Conservation (phyloP, 2,329 filamentous ascomycete genomes). For the Nakataea oryzae region DNA sequence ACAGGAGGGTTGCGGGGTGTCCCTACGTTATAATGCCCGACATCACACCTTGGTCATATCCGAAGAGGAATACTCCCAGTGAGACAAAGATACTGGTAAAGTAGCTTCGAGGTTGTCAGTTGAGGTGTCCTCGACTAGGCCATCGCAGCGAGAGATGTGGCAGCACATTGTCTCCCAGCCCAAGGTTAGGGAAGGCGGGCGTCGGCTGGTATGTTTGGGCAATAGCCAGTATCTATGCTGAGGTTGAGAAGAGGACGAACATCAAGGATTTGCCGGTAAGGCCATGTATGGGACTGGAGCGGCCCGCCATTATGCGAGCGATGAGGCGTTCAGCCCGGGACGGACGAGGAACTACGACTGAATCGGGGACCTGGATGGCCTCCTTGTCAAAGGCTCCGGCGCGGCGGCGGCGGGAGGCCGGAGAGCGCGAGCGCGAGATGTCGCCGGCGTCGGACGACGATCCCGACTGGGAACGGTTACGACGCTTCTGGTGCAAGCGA, state of each 20-base stretch:
- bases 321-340: conserved; percentile 60
- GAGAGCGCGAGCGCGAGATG: conserved; percentile 11
- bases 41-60: conserved; percentile 87
- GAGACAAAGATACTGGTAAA: conserved; percentile 91
- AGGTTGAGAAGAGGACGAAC: conserved; percentile 34
- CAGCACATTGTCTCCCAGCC: not conserved
- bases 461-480: conserved; percentile 55
- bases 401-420: conserved; percentile 16
- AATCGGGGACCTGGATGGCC: conserved; percentile 71
- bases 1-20: not conserved
- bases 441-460: conserved; percentile 16
- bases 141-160: not conserved
- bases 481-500: conserved; percentile 42
- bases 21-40: conserved; percentile 59
- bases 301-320: conserved; percentile 77
- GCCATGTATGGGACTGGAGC: conserved; percentile 70
- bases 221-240: not conserved
- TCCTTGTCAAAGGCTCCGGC: conserved; percentile 51
- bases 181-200: not conserved
- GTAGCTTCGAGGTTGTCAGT: conserved; percentile 47
- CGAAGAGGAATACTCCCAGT: conserved; percentile 78
- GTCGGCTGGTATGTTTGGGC: not conserved
- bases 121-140: conserved; percentile 2
- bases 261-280: conserved; percentile 91
- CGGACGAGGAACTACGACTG: conserved; percentile 47